Evolutionary conservation across 495 filamentous ascomycete genomes (phyloP).

Genomic region (Friedmanniomyces endolithicus): DNA sequence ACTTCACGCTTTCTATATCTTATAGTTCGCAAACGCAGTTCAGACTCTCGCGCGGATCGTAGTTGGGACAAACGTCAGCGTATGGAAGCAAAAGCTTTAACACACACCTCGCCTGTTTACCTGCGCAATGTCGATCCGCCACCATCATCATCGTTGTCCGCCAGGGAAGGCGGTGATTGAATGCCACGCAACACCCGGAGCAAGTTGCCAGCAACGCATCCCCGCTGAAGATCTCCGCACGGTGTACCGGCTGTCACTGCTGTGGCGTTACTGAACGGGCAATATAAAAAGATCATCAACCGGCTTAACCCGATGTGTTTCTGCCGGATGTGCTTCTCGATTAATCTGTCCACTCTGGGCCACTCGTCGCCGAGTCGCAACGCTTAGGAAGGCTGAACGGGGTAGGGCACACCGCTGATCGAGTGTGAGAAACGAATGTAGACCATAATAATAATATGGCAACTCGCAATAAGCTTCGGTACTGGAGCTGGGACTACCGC

Average conservation of each 20-base stretch:
- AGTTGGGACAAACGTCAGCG: too few relatives aligned
- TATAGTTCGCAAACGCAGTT: too few relatives aligned
- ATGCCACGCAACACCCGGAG: not conserved
- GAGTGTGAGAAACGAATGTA: too few relatives aligned
- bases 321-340: not conserved
- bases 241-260: not conserved
- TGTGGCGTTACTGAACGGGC: not conserved
- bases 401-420: not conserved
- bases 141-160: not conserved
- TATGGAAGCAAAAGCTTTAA: not conserved
- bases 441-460: too few relatives aligned
- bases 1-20: too few relatives aligned
- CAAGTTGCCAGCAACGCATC: not conserved
- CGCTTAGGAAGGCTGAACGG: not conserved
- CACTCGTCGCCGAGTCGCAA: not conserved
- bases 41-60: too few relatives aligned
- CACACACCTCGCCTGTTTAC: not conserved
- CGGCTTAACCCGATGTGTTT: not conserved
- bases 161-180: not conserved
- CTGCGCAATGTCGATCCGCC: not conserved
- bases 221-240: not conserved
- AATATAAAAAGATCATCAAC: not conserved
- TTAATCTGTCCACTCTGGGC: not conserved
- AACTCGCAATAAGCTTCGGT: too few relatives aligned
- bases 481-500: not conserved